A percentile compares a stretch with the other conserved stretches of the same genome.
These are phyloP conservation scores for Arctium minus DNA, from an alignment of 129 eudicot genomes.

Conservation along the genomic window DNA sequence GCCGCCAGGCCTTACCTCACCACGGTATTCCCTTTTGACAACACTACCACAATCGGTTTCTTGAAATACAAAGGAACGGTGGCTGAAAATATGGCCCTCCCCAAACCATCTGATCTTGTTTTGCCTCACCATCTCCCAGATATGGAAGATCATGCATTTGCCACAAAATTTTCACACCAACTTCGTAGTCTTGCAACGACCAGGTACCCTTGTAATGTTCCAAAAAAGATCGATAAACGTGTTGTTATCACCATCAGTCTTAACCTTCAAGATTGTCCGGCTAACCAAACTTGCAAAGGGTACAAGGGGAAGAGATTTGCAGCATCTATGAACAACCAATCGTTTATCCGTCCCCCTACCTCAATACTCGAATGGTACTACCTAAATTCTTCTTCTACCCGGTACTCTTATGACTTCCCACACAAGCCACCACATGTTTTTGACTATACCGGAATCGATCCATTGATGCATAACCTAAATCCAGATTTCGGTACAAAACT, in stretches of 20 bases:
- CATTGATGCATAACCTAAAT: constrained; percentile 56
- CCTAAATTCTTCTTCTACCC: constrained; percentile 17
- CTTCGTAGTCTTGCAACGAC: constrained; percentile 50
- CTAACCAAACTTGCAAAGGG: constrained; percentile 61
- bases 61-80: constrained; percentile 41
- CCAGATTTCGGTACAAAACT: constrained; percentile 55
- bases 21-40: constrained; percentile 65
- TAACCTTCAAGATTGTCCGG: constrained; percentile 75
- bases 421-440: constrained; percentile 54
- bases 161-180: constrained; percentile 33
- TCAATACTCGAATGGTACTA: constrained; percentile 64
- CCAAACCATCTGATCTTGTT: constrained; percentile 12
- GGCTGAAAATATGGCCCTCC: background rate
- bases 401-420: constrained; percentile 37
- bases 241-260: constrained; percentile 59
- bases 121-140: constrained; percentile 50
- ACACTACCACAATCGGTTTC: constrained; percentile 62
- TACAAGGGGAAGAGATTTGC: constrained; percentile 33
- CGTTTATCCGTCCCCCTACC: constrained; percentile 52
- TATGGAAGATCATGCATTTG: constrained; percentile 55
- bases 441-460: constrained; percentile 64
- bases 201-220: constrained; percentile 59
- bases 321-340: constrained; percentile 82
- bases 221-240: constrained; percentile 55
- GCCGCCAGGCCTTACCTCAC: constrained; percentile 84